phyloP scores from a whole-genome alignment of 1,284 basidiomycete species.

The Somion occarium region DNA sequence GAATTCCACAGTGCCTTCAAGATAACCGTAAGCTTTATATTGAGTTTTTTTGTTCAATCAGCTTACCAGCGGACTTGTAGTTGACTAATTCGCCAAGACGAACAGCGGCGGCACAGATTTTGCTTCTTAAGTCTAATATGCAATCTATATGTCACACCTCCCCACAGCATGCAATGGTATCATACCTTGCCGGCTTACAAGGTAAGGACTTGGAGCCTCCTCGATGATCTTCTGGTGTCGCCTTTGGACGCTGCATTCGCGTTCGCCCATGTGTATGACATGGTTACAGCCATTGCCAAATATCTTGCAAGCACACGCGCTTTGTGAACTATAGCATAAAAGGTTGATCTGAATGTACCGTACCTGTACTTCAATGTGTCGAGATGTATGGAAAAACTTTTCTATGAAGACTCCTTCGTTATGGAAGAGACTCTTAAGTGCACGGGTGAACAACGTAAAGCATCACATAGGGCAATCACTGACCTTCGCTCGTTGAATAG shows the following conservation, averaged over 20 bases:
- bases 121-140: slow-evolving; percentile 34
- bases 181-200: slow-evolving; percentile 35
- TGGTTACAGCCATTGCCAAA: slow-evolving; percentile 61
- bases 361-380: slow-evolving; percentile 69
- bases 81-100: slow-evolving; percentile 44
- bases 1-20: slow-evolving; percentile 68
- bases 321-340: too few species aligned
- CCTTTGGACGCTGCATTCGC: slow-evolving; percentile 69
- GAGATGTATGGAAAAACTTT: slow-evolving; percentile 48
- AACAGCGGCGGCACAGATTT: slow-evolving; percentile 52
- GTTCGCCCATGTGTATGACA: slow-evolving; percentile 63
- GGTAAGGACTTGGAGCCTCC: slow-evolving; percentile 57
- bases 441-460: too few species aligned
- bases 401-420: slow-evolving; percentile 59
- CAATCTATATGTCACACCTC: too few species aligned
- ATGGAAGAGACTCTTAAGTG: slow-evolving; percentile 43
- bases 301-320: slow-evolving; percentile 43
- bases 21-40: neutral
- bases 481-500: slow-evolving; percentile 44
- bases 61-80: slow-evolving; percentile 57
- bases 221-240: slow-evolving; percentile 75
- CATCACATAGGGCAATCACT: slow-evolving; percentile 14
- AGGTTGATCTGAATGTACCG: slow-evolving; percentile 3
- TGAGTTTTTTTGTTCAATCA: neutral
- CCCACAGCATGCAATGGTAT: too few species aligned